phyloP scores from a whole-genome alignment of 176 grass and related monocot genomes.

The Oryza coarctata region DNA sequence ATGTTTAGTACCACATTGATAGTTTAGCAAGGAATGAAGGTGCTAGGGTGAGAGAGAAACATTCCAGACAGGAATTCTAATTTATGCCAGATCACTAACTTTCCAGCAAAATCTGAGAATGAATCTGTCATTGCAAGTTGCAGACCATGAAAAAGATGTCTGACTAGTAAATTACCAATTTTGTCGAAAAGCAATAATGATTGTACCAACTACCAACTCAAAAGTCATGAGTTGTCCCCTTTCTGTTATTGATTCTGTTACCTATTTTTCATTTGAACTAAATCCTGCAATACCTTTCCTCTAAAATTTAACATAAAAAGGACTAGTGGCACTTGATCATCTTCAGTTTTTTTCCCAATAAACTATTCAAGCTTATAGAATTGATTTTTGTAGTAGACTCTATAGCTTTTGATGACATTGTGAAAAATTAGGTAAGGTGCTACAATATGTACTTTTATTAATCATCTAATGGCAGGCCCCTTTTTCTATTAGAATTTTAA shows the following conservation, averaged over 20 bases:
- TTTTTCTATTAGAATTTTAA: slow-evolving; percentile 9
- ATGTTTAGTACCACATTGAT: too few species aligned
- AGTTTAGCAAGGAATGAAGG: too few species aligned
- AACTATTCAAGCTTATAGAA: slow-evolving; percentile 7
- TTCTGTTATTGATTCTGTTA: slow-evolving; percentile 33
- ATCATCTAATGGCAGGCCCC: background rate
- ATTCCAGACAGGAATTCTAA: background rate
- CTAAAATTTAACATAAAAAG: slow-evolving; percentile 9
- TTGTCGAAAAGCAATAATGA: slow-evolving; percentile 31
- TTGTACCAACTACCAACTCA: slow-evolving; percentile 37
- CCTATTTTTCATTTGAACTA: slow-evolving; percentile 29
- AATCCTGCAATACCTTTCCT: slow-evolving; percentile 17
- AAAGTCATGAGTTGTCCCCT: slow-evolving; percentile 37
- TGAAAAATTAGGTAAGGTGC: background rate
- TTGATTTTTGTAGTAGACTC: slow-evolving; percentile 4
- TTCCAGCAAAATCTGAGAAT: slow-evolving; percentile 27
- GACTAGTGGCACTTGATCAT: slow-evolving; percentile 28
- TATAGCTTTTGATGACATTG: slow-evolving; percentile 1
- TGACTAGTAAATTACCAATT: slow-evolving; percentile 10
- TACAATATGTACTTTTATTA: background rate
- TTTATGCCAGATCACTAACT: slow-evolving; percentile 4
- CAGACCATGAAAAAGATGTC: slow-evolving; percentile 20
- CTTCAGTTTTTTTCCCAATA: slow-evolving; percentile 17
- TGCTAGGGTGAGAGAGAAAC: background rate
- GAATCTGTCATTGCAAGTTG: slow-evolving; percentile 17